These are phyloP conservation scores for Neofusicoccum parvum DNA, from an alignment of 2,329 filamentous ascomycete genomes.

Conservation along the genomic window DNA sequence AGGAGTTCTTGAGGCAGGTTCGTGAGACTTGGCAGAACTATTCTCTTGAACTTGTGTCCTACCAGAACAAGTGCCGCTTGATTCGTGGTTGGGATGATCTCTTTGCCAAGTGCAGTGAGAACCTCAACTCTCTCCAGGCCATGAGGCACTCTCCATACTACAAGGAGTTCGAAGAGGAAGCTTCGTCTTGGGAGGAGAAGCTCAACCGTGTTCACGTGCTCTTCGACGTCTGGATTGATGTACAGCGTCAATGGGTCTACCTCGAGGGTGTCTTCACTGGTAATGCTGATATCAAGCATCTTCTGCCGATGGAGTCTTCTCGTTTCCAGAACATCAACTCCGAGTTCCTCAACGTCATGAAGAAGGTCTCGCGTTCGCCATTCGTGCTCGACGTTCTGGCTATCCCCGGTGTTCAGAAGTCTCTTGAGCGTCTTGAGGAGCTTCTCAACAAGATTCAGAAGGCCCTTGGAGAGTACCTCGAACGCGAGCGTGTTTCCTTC, in stretches of 20 bases:
- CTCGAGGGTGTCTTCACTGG: constrained; percentile 98
- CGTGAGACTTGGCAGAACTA: constrained; percentile 97
- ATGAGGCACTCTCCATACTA: constrained; percentile 99
- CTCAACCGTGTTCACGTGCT: constrained; percentile 95
- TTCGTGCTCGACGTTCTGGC: constrained; percentile 94
- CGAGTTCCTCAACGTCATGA: constrained; percentile 98
- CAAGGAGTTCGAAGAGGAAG: constrained; percentile 98
- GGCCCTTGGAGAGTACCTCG: constrained; percentile 95
- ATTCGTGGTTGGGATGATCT: constrained; percentile 98
- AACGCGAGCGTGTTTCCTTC: constrained; percentile 96
- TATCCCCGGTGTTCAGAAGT: constrained; percentile 94
- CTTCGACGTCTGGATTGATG: constrained; percentile 99
- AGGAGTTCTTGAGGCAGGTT: constrained; percentile 96
- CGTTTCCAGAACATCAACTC: constrained; percentile 99
- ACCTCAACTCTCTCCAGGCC: constrained; percentile 93
- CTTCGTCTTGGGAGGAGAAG: constrained; percentile 95
- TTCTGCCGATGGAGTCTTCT: constrained; percentile 93
- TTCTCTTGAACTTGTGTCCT: constrained; percentile 88
- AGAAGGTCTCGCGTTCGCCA: constrained; percentile 96
- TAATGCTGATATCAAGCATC: constrained; percentile 97
- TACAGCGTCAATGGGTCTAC: constrained; percentile 99
- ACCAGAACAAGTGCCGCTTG: constrained; percentile 96
- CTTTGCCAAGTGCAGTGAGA: constrained; percentile 97
- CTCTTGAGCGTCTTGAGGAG: constrained; percentile 92
- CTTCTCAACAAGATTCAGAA: constrained; percentile 99